Percentiles rank a stretch among this genome's conserved stretches.
Conservation (phyloP, 805 yeast species). For the Clavispora carvajalis region DNA sequence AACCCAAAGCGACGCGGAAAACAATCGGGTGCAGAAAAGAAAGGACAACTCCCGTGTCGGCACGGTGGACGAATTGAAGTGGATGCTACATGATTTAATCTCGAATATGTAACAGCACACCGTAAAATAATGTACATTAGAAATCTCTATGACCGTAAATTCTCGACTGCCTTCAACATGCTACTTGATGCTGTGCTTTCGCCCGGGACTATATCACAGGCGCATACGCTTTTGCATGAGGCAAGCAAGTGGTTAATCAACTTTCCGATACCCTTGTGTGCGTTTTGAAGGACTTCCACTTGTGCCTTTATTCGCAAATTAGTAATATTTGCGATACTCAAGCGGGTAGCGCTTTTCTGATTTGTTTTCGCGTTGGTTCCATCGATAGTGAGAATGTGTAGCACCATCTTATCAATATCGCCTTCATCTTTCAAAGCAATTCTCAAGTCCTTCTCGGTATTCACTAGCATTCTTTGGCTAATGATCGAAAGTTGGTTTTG, state of each 20-base stretch:
- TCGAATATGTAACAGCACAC: constrained; percentile 24
- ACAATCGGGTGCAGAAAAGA: constrained; percentile 2
- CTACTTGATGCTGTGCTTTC: background rate
- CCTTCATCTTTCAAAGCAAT: constrained; percentile 1
- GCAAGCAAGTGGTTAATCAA: background rate
- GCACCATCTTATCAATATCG: background rate
- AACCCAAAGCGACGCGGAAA: constrained; percentile 4
- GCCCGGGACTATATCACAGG: background rate
- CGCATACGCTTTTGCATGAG: background rate
- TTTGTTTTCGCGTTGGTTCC: background rate
- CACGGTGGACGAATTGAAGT: constrained; percentile 61
- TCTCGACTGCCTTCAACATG: background rate
- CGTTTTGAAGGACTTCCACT: background rate
- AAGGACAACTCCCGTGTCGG: constrained; percentile 39
- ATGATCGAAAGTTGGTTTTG: background rate
- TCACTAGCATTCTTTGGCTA: constrained; percentile 10
- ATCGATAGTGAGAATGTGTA: constrained; percentile 2
- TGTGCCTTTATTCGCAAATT: background rate
- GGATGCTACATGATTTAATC: constrained; percentile 67
- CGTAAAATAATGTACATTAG: constrained; percentile 1
- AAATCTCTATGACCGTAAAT: background rate
- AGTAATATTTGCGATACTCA: background rate
- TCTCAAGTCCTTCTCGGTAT: background rate
- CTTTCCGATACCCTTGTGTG: background rate
- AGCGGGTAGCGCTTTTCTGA: background rate